Evolutionary conservation across 2,329 filamentous ascomycete genomes (phyloP), one percentile per base, ranked within the genome.

Genomic region (Aureobasidium sp.): DNA sequence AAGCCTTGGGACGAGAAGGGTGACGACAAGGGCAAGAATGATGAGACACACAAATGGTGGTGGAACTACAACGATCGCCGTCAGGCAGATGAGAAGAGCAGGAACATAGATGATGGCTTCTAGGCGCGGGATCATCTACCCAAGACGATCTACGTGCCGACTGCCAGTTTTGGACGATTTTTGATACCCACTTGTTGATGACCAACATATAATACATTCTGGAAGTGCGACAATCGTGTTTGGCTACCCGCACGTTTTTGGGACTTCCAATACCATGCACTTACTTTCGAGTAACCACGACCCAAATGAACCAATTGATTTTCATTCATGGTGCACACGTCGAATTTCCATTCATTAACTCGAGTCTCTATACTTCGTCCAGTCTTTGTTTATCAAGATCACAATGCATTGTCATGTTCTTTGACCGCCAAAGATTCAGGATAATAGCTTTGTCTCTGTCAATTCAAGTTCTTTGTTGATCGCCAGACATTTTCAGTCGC

Each of bases 1-100:
- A 86, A 86, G 73, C 84, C 84, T 3, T 86, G 84, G 84, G 81
- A 86, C 64, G 82, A 85, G 71, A 75, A 72, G 60, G 68, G 72
- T 15, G 71, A 70, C 49, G 67, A 75, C 61, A 72, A 68, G 59
- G 74, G 72, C 9, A 72, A 76, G 67, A 71, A 71, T 27, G 77
- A 83, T 63, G 78, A 79, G 65, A 77, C 76, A 39, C 76, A 83
- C 72, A 73, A 74, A 62, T 85, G 83, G 83, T 86, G 83, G 83
- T 81, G 80, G 76, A 72, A 74, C 44, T 69, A 78, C 40, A 82
- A 83, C 66, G 71, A 71, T 9, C 79, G 81, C 68, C 75, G 83
- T 65, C 63, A 78, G 59, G 70, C 68, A 47, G 70, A 73, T 50
- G 83, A 86, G 70, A 78, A 75, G 71, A 70, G 69, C 45, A 68